Percentiles rank a stretch among this genome's conserved stretches.
Conservation (phyloP, 2,329 filamentous ascomycete genomes). For the Lachnellula arida region DNA sequence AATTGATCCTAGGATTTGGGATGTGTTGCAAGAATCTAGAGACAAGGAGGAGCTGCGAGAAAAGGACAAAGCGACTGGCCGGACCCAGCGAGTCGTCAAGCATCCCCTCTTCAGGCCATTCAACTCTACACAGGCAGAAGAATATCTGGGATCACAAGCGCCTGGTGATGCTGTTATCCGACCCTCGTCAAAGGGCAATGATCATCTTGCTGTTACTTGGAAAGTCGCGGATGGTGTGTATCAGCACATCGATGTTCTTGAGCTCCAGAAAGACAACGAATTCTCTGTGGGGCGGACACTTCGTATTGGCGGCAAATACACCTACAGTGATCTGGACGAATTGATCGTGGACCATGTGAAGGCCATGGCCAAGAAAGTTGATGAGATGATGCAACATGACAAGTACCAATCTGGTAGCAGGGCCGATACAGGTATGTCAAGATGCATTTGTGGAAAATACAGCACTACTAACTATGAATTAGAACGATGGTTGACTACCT, state of each 20-base stretch:
- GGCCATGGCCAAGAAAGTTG: conserved; percentile 95
- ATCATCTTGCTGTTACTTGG: conserved; percentile 96
- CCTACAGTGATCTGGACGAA: conserved; percentile 93
- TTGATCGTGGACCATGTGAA: conserved; percentile 96
- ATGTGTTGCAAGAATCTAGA: conserved; percentile 71
- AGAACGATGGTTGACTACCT: conserved; percentile 96
- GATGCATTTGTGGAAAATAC: conserved; percentile 3
- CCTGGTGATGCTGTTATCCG: conserved; percentile 91
- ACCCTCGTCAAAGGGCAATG: conserved; percentile 89
- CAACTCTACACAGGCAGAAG: conserved; percentile 87
- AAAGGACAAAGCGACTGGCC: conserved; percentile 79
- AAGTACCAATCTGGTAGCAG: conserved; percentile 84
- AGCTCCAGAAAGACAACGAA: conserved; percentile 95
- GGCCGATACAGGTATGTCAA: conserved; percentile 72
- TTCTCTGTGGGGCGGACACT: conserved; percentile 86
- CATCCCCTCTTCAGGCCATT: conserved; percentile 94
- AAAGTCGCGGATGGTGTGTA: conserved; percentile 96
- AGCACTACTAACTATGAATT: conserved; percentile 17
- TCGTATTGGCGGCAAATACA: conserved; percentile 82
- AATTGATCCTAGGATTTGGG: conserved; percentile 78
- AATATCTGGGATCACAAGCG: conserved; percentile 82
- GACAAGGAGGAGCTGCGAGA: conserved; percentile 81
- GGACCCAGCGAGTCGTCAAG: conserved; percentile 92
- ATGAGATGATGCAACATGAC: conserved; percentile 91
- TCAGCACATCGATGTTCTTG: conserved; percentile 94